These are phyloP conservation scores for Trifolium dubium DNA, from an alignment of 306 rosid genomes.

Conservation along the genomic window DNA sequence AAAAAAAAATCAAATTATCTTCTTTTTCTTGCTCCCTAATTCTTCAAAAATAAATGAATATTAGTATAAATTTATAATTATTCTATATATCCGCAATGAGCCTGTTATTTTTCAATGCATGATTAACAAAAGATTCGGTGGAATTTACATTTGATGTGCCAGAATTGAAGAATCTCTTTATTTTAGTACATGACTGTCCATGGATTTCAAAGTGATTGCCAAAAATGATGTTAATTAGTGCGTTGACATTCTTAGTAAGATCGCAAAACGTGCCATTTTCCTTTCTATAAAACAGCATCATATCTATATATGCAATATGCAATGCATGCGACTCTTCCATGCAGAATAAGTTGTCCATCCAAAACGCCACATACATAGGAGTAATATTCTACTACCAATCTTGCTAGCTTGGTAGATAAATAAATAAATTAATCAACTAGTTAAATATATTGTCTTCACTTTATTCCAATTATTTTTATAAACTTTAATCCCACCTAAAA, in stretches of 20 bases:
- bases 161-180: conserved; percentile 9
- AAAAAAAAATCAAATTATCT: no score
- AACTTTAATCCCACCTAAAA: no score
- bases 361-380: neutral
- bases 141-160: conserved; percentile 4
- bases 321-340: conserved; percentile 18
- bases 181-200: neutral
- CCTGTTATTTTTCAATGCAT: neutral
- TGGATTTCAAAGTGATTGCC: neutral
- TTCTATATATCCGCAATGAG: neutral
- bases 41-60: no score
- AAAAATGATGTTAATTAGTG: conserved; percentile 7
- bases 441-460: no score
- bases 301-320: no score
- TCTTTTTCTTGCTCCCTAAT: no score
- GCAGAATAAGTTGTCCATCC: conserved; percentile 35
- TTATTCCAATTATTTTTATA: no score
- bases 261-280: neutral
- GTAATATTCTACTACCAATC: no score
- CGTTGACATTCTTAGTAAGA: conserved; percentile 43
- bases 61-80: neutral
- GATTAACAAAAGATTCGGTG: neutral
- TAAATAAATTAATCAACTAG: no score
- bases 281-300: neutral
- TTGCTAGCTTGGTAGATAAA: no score